Evolutionary conservation across 2,329 filamentous ascomycete genomes (phyloP).

Genomic region (Incumbomyces delicatus): DNA sequence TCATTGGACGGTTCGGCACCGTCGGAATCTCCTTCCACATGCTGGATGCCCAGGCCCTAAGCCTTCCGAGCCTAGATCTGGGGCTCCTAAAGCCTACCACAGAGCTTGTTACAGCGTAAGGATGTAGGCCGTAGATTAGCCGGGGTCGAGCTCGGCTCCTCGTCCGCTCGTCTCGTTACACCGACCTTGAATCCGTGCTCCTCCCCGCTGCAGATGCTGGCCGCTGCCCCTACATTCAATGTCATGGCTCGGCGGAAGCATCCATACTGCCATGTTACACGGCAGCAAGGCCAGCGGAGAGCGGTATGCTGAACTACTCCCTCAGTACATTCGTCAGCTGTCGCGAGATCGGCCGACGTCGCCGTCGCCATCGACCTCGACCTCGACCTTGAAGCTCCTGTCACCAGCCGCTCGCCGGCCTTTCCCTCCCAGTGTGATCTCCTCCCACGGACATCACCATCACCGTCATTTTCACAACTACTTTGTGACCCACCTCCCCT

Average conservation of each 20-base stretch:
- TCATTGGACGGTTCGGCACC: too few relatives aligned
- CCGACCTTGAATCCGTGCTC: too few relatives aligned
- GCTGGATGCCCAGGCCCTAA: too few relatives aligned
- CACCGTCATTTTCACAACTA: slow-evolving; percentile 73
- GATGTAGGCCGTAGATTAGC: too few relatives aligned
- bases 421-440: too few relatives aligned
- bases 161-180: too few relatives aligned
- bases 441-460: background rate
- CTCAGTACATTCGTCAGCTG: slow-evolving; percentile 23
- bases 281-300: slow-evolving; percentile 9
- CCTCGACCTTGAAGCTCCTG: background rate
- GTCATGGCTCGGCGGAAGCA: slow-evolving; percentile 7
- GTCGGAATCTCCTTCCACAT: too few relatives aligned
- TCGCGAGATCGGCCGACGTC: slow-evolving; percentile 1
- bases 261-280: slow-evolving; percentile 14
- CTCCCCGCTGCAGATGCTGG: too few relatives aligned
- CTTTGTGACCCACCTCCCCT: slow-evolving; percentile 92
- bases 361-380: too few relatives aligned
- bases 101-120: too few relatives aligned
- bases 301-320: slow-evolving; percentile 26
- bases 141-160: background rate
- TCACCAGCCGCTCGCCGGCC: background rate
- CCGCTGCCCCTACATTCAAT: background rate
- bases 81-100: too few relatives aligned
- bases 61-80: too few relatives aligned